phyloP scores from a whole-genome alignment of 768 basidiomycete species.

The Leucocoprinus sp. region DNA sequence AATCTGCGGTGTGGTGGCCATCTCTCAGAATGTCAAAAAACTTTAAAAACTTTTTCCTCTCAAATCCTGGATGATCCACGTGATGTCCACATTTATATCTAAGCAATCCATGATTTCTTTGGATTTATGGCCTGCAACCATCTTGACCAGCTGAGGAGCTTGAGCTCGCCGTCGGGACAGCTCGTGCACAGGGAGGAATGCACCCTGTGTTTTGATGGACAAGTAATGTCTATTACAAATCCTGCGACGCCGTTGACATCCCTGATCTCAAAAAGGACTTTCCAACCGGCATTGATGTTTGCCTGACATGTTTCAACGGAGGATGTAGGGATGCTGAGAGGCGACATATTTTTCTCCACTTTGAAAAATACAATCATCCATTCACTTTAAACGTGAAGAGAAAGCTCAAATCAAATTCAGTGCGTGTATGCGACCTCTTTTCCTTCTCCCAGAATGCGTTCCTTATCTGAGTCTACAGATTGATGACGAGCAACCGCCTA shows the following conservation, averaged over 20 bases:
- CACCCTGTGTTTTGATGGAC: conserved; percentile 93
- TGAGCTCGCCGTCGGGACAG: conserved; percentile 56
- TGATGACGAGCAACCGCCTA: conserved; percentile 74
- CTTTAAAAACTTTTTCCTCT: conserved; percentile 1
- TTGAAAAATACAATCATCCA: conserved; percentile 60
- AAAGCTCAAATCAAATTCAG: conserved; percentile 49
- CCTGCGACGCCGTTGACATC: neutral
- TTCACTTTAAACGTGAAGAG: conserved; percentile 80
- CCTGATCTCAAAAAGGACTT: conserved; percentile 47
- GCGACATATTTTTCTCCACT: conserved; percentile 71
- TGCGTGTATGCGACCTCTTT: conserved; percentile 47
- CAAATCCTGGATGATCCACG: neutral
- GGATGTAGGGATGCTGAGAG: conserved; percentile 60
- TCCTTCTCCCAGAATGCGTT: neutral
- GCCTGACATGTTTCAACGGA: conserved; percentile 91
- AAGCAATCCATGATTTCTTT: neutral
- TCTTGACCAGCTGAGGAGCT: conserved; percentile 35
- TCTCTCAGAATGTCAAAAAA: neutral
- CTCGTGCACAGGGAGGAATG: conserved; percentile 89
- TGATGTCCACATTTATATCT: no score
- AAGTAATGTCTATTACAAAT: conserved; percentile 40
- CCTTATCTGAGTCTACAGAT: conserved; percentile 30
- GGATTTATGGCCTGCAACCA: conserved; percentile 45
- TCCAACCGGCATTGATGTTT: conserved; percentile 77
- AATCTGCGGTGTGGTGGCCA: conserved; percentile 11